Base-by-base conservation (phyloP, 2,329 filamentous ascomycete species). In the Neofusicoccum laricinum region DNA sequence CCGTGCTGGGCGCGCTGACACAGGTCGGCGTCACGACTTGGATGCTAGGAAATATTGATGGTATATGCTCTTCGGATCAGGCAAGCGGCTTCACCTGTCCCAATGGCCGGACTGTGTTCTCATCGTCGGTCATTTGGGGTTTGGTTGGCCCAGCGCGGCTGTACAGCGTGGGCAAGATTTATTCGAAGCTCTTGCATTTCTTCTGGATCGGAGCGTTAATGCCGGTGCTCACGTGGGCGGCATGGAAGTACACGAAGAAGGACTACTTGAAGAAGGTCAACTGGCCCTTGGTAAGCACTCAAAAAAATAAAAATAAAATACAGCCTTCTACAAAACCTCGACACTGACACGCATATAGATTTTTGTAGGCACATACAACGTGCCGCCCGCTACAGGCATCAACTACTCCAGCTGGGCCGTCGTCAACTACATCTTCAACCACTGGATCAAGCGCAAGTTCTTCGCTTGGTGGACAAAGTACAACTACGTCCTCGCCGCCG, bases 381-480 rank as follows among this genome's bases (percentile, higher is more conserved):
- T 71, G 10, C 90, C 89, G 10, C 89, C 90, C 0, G 90, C 90
- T 0, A 90, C 88, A 0, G 85, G 88, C 0, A 85, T 90, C 67
- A 91, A 86, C 68, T 92, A 91, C 71, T 84, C 90, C 49, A 85
- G 85, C 71, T 92, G 90, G 90, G 88, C 86, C 3, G 73, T 86
- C 30, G 85, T 90, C 6, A 90, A 90, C 8, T 82, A 85, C 53
- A 68, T 88, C 40, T 92, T 92, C 79, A 90, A 91, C 76, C 88
- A 84, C 70, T 86, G 82, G 69, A 84, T 92, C 72, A 64, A 41
- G 5, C 21, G 14, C n/a, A 48, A 40, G 17, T 64, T 64, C 36
- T 64, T 58, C 84, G 76, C 38, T 3, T 92, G 89, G 90, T 92
- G 90, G 90, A 80, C 89, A 75, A 86, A 88, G 74, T 92, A 91